Percentiles rank a stretch among this genome's conserved stretches.
Evolutionary conservation across 1,284 basidiomycete species (phyloP).

Genomic region (Sporisorium exsertum): DNA sequence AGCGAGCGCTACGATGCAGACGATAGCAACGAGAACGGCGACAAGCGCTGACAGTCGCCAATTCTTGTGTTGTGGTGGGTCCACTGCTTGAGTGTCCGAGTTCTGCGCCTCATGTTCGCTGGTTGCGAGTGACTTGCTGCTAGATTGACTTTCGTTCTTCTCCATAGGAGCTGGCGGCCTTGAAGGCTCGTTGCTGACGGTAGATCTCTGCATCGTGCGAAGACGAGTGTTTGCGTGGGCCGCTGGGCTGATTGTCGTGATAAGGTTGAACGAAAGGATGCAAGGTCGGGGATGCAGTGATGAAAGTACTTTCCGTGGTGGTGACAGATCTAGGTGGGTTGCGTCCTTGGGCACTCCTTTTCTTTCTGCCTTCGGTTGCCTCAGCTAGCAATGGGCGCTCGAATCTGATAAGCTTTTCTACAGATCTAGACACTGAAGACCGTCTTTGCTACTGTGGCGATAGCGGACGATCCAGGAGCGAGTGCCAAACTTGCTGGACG

Average conservation of each 20-base stretch:
- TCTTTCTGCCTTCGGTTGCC: not conserved
- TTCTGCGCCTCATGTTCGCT: conserved; percentile 16
- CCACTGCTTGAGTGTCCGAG: not conserved
- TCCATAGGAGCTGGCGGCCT: conserved; percentile 2
- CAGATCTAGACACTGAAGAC: not conserved
- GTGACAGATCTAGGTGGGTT: no score
- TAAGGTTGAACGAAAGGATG: not conserved
- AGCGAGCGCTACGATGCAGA: conserved; percentile 67
- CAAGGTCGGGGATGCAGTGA: not conserved
- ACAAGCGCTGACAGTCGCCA: conserved; percentile 6
- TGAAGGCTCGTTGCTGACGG: not conserved
- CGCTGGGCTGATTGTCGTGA: no score
- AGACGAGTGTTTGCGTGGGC: not conserved
- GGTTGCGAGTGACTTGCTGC: conserved; percentile 12
- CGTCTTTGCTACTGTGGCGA: not conserved
- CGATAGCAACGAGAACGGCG: not conserved
- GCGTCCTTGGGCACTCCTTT: not conserved
- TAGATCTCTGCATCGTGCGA: not conserved
- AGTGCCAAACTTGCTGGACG: not conserved
- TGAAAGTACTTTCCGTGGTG: not conserved
- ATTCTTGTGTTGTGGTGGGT: not conserved
- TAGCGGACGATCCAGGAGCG: not conserved
- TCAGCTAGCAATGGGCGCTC: not conserved
- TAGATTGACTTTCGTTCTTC: conserved; percentile 14
- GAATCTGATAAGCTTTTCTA: not conserved